phyloP scores from a whole-genome alignment of 1,284 basidiomycete species.

The Boletus calvinii region DNA sequence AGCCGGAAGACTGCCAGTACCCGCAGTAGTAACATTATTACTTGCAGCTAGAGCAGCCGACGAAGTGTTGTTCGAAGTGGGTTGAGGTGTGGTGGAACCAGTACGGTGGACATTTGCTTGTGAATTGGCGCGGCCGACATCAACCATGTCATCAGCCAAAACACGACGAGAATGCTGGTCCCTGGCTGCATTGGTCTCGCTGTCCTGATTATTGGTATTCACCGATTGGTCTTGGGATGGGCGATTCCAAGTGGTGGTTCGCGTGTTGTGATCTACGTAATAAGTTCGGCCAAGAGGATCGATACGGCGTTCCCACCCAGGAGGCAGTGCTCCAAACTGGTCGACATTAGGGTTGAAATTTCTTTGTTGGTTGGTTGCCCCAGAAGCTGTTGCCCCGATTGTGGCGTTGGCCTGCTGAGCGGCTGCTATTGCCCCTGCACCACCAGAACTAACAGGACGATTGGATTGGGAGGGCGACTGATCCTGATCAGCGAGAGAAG shows the following conservation, averaged over 20 bases:
- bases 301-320: conserved; percentile 90
- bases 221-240: conserved; percentile 56
- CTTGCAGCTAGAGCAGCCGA: conserved; percentile 48
- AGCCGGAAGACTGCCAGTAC: conserved; percentile 79
- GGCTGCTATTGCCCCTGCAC: conserved; percentile 10
- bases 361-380: conserved; percentile 46
- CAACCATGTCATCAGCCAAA: conserved; percentile 78
- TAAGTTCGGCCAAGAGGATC: conserved; percentile 91
- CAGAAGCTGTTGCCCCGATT: conserved; percentile 26
- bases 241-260: conserved; percentile 91
- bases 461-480: conserved; percentile 23
- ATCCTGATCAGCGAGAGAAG: conserved; percentile 29
- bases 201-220: conserved; percentile 54
- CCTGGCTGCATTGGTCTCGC: conserved; percentile 68
- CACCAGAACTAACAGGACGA: conserved; percentile 30
- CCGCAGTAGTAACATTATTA: conserved; percentile 68
- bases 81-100: conserved; percentile 34
- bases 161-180: conserved; percentile 77
- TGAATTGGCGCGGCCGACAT: conserved; percentile 42
- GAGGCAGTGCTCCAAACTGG: conserved; percentile 78
- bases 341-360: conserved; percentile 88
- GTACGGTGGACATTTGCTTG: conserved; percentile 37
- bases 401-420: conserved; percentile 28
- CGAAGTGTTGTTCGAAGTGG: conserved; percentile 32
- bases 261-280: conserved; percentile 91